Evolutionary conservation across 305 asterid species (phyloP), one percentile per base, ranked within the genome.

Genomic region (Fraxinus ornus): DNA sequence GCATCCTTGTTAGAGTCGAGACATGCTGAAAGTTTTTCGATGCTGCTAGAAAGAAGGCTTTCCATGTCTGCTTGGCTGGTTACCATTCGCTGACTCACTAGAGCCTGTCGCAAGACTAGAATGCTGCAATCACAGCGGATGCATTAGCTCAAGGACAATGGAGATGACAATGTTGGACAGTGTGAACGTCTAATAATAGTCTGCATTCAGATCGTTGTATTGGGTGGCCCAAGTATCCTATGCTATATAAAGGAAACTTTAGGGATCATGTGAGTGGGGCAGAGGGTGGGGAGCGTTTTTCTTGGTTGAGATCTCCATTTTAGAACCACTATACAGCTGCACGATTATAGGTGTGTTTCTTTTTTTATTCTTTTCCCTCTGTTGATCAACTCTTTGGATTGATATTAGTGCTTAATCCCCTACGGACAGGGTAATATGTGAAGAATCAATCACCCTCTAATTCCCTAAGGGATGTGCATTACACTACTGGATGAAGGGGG

Each of bases 81-180:
- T 37, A 88, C 91, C 19, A 88, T 84, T 79, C 75, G 91, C 84
- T 92, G 93, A 78, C 91, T 89, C 84, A 89, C 22, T 26, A 97
- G 95, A 32, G 93, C 89, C 87, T 97, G 99, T 39, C 94, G 85
- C 90, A 93, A 86, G 84, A 97, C 94, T 64, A 97, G 87, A 81
- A 94, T 90, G 86, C 99, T 96, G 97, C 89, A 85, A 17, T 39
- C 30, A 33, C n/a, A 47, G 47, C 10, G 0, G 32, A 19, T 62
- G 71, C 71, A 62, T 62, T 62, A 22, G 32, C 3, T 62, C 4
- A 7, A 62, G 71, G 30, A 21, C 30, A 7, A 2, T 2, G 1
- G 71, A 62, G 13, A 60, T 7, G 15, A 62, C 28, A 22, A 62
- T 21, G 64, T 55, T 17, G 9, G 24, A 55, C 64, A 4, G 60